Evolutionary conservation across 2,329 filamentous ascomycete species (phyloP), one percentile per base, ranked within the genome.

Genomic region (Colletotrichum sp.): DNA sequence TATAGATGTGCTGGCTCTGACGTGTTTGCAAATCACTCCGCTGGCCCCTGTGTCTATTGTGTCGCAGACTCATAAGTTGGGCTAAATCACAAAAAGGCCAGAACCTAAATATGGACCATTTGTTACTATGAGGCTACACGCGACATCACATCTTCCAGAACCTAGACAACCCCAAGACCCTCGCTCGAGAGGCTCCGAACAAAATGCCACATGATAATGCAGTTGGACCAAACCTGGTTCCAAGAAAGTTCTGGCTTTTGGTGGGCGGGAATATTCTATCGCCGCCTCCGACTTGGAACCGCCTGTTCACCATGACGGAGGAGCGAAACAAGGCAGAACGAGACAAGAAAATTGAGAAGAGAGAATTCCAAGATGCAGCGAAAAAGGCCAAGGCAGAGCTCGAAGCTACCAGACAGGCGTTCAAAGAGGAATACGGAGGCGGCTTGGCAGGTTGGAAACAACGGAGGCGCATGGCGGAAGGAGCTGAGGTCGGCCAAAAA

Each of bases 221-320:
- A 30, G 12, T n/a, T 16, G 28, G 28, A 24, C 32, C 59, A 21
- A 21, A 73, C 12, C 57, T 18, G 26, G 34, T 75, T 16, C 64
- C 73, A 24, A 65, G 15, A 65, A 9, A 36, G 15, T 64, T 72
- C 26, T 75, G 73, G 73, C 7, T 73, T 15, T 32, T 73, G 57
- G 64, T 75, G 18, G 73, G 73, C 13, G 73, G 73, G 5, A 73
- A 73, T 30, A 68, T 52, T 7, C 63, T 75, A 13, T 59, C 70
- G 15, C 26, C 57, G 18, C 64, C 64, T 10, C 73, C 73, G 7
- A 68, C 57, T 32, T 75, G 73, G 73, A 28, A 73, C 18, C 70
- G 59, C 32, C 48, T 75, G 9, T 18, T 73, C 2, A 34, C 28
- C 15, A 73, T 60, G 64, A 26, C 64, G 7, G 21, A 24, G 16